Evolutionary conservation across 192 early-diverging fungal species (phyloP).

Genomic region (Jimgerdemannia lactiflua): DNA sequence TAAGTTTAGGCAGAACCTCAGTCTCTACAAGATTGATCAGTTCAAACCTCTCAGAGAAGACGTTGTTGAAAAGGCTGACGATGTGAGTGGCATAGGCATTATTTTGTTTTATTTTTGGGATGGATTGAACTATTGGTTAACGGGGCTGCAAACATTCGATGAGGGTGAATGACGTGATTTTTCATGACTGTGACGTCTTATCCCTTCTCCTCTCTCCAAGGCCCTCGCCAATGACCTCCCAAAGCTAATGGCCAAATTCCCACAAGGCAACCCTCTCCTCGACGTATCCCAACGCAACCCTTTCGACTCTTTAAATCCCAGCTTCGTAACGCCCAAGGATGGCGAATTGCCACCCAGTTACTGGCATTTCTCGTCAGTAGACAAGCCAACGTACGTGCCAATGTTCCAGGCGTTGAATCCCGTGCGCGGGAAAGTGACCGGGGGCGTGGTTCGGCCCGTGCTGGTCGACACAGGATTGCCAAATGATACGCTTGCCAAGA

Average conservation of each 20-base stretch:
- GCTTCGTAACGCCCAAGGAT: neutral
- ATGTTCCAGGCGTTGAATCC: conserved; percentile 49
- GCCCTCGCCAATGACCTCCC: conserved; percentile 74
- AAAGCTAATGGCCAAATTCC: conserved; percentile 74
- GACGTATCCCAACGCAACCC: conserved; percentile 57
- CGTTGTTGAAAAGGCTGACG: conserved; percentile 62
- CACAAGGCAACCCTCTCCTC: conserved; percentile 69
- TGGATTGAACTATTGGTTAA: no score
- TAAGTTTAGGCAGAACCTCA: conserved; percentile 63
- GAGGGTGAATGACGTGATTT: neutral
- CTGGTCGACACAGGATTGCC: conserved; percentile 66
- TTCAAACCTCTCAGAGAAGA: conserved; percentile 75
- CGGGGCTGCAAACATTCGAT: no score
- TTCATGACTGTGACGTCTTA: neutral
- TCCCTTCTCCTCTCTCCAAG: neutral
- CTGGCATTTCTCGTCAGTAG: conserved; percentile 51
- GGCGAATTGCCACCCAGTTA: conserved; percentile 42
- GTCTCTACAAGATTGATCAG: conserved; percentile 76
- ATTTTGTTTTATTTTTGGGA: neutral
- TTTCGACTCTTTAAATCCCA: conserved; percentile 26
- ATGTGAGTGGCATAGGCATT: conserved; percentile 21
- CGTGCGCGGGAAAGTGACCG: conserved; percentile 54
- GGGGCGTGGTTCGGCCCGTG: conserved; percentile 50
- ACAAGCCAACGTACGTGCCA: conserved; percentile 44
- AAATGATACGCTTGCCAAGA: conserved; percentile 58